Evolutionary conservation across 2,329 filamentous ascomycete species (phyloP), one percentile per base, ranked within the genome.

Genomic region (Westerdykella sp.): DNA sequence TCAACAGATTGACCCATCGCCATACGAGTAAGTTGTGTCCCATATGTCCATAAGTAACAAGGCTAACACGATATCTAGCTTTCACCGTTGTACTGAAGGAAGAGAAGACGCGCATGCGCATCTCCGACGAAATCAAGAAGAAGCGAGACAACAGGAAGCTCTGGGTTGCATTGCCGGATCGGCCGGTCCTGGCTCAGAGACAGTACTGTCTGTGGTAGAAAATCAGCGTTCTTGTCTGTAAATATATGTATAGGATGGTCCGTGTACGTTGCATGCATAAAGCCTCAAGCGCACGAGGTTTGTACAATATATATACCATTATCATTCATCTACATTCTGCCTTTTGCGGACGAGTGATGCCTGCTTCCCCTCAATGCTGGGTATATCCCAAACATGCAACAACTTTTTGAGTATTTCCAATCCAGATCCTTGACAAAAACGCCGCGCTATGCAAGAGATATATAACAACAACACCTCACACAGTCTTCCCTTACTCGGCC

Each of bases 181-280:
- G 90, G 48, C 86, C 85, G 6, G 76, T 98, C 43, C 83, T 84
- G 48, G 83, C 83, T 30, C 90, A 96, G 73, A 79, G 86, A 56
- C 91, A 88, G 62, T 94, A 93, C 67, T 94, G 94, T 69, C 81
- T 85, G 48, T 98, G 91, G 91, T 97, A 83, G 50, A 10, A 35
- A 6, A 23, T 6, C 14, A 34, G 10, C 7, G 7, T 14, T 14
- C 14, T 31, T 13, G 35, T 43, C 28, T 39, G 13, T 16, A 43
- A 14, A 39, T 34, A 39, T 39, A 39, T 15, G 13, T 31, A 32
- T 9, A 12, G 25, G 9, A 7, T 39, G 23, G 22, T 18, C 34
- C n/a, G 37, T 25, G 14, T 40, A 39, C 6, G 36, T 41, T 36
- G 31, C 38, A 44, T 36, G 18, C 34, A 44, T 36, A 31, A 15